Conservation (phyloP, 371 early-diverging fungal genomes). For the Mortierella sp. region DNA sequence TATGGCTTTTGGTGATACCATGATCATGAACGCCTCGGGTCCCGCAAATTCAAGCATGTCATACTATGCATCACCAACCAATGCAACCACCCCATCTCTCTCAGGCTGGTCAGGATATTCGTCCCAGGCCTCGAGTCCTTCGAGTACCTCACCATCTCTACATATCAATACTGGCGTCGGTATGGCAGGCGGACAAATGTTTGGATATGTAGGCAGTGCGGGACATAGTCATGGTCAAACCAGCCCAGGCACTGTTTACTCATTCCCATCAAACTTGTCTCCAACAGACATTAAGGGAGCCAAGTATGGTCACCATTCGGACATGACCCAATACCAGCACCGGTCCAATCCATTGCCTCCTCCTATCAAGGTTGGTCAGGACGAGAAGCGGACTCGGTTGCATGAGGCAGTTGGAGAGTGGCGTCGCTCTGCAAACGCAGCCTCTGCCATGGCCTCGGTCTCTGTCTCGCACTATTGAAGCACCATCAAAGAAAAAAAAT, state of each 20-base stretch:
- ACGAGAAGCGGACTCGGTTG: conserved; percentile 32
- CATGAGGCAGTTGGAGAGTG: conserved; percentile 44
- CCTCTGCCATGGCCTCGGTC: no score
- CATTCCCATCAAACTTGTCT: conserved; percentile 2
- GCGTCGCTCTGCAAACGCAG: conserved; percentile 28
- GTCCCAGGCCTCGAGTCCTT: conserved; percentile 32
- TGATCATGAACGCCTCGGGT: conserved; percentile 14
- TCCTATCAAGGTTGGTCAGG: conserved; percentile 19
- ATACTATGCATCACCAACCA: conserved; percentile 15
- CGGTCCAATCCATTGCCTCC: conserved; percentile 38
- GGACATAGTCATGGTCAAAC: no score
- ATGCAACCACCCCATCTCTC: conserved; percentile 20
- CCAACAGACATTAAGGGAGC: no score
- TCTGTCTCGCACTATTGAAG: neutral
- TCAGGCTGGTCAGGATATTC: conserved; percentile 29
- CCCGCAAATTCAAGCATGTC: conserved; percentile 21
- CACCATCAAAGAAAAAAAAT: neutral
- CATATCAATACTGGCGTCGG: neutral
- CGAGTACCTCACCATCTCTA: conserved; percentile 29
- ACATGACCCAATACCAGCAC: conserved; percentile 1
- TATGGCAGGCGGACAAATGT: no score
- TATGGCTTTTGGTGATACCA: neutral
- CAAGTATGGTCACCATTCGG: no score
- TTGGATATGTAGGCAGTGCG: no score
- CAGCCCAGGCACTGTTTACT: conserved; percentile 4